phyloP scores from a whole-genome alignment of 2,329 filamentous ascomycete species.

The Botryosphaeria dothidea region DNA sequence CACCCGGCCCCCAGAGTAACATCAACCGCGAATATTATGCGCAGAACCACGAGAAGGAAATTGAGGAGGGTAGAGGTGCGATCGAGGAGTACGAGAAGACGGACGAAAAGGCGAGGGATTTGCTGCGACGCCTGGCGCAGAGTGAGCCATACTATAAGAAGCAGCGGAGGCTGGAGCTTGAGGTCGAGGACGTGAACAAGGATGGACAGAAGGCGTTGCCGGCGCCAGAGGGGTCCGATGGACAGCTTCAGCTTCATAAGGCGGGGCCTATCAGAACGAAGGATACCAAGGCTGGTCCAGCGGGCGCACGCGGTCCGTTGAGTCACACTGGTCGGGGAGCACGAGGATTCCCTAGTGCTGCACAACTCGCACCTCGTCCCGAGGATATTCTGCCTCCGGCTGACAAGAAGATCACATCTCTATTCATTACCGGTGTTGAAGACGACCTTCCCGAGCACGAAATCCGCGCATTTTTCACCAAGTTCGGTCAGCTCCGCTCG shows the following conservation, averaged over 20 bases:
- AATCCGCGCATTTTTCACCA: slow-evolving; percentile 85
- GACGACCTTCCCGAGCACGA: slow-evolving; percentile 94
- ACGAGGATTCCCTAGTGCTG: slow-evolving; percentile 65
- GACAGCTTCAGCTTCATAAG: slow-evolving; percentile 34
- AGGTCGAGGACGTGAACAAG: slow-evolving; percentile 46
- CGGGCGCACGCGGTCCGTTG: slow-evolving; percentile 43
- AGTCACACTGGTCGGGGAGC: slow-evolving; percentile 46
- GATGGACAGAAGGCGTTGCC: slow-evolving; percentile 45
- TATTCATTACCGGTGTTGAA: slow-evolving; percentile 94
- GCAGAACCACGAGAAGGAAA: slow-evolving; percentile 93
- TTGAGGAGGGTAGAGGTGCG: slow-evolving; percentile 80
- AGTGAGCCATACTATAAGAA: slow-evolving; percentile 96
- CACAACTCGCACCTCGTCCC: slow-evolving; percentile 75
- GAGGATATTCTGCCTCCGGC: slow-evolving; percentile 83
- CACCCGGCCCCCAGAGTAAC: slow-evolving; percentile 84
- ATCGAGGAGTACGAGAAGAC: slow-evolving; percentile 94
- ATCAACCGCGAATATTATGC: slow-evolving; percentile 98
- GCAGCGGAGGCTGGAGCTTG: slow-evolving; percentile 70
- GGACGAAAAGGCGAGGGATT: slow-evolving; percentile 91
- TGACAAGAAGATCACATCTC: slow-evolving; percentile 83
- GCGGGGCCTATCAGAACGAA: slow-evolving; percentile 79
- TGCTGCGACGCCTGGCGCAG: slow-evolving; percentile 79
- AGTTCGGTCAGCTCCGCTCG: slow-evolving; percentile 86
- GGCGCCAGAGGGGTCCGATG: slow-evolving; percentile 33
- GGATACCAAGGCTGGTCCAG: slow-evolving; percentile 44